Evolutionary conservation across 345 rosid species (phyloP).

Genomic region (Lepidium didymum): DNA sequence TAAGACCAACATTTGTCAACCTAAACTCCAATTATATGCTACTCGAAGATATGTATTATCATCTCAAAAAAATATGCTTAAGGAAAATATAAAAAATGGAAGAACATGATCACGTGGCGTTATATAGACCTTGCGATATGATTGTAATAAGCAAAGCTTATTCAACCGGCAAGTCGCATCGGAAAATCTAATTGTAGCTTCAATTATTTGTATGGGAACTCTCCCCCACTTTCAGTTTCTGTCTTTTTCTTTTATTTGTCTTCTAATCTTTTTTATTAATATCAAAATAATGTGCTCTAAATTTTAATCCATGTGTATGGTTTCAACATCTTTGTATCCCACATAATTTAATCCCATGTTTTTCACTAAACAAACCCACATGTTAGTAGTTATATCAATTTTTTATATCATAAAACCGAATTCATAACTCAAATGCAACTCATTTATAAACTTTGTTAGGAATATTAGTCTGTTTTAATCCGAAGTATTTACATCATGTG

Average conservation of each 20-base stretch:
- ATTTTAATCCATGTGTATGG: constrained; percentile 10
- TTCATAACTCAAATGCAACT: too few relatives aligned
- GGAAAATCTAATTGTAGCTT: constrained; percentile 27
- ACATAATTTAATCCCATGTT: constrained; percentile 5
- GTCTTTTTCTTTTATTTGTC: constrained; percentile 25
- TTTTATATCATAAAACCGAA: too few relatives aligned
- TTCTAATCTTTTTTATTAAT: constrained; percentile 1
- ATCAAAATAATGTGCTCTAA: constrained; percentile 8
- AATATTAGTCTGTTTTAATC: too few relatives aligned
- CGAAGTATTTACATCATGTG: too few relatives aligned
- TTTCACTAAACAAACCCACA: constrained; percentile 18
- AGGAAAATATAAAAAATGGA: neutral
- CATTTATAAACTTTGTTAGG: too few relatives aligned
- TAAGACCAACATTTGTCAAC: neutral
- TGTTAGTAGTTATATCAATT: neutral
- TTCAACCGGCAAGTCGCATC: constrained; percentile 32
- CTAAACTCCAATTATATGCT: neutral
- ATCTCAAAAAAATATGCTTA: neutral
- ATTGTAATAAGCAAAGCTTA: constrained; percentile 8
- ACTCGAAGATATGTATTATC: neutral
- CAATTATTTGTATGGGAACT: constrained; percentile 32
- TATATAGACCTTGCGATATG: constrained; percentile 4
- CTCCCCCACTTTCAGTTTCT: constrained; percentile 24
- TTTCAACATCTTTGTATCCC: constrained; percentile 17
- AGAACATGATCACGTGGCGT: constrained; percentile 19